phyloP scores from a whole-genome alignment of 176 grass and related monocot genomes.

The Carex parvula region DNA sequence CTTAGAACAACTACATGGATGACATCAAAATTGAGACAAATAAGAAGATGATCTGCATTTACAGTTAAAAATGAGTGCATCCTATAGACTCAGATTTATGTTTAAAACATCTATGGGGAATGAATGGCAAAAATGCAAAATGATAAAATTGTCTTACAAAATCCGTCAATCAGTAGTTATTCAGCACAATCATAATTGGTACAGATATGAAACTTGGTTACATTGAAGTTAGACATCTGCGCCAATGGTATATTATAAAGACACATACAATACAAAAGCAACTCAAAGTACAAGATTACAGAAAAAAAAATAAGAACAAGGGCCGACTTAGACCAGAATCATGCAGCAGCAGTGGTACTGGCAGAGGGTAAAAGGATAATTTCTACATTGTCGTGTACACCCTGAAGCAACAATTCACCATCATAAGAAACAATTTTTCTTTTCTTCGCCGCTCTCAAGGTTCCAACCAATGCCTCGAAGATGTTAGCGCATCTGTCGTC shows the following conservation, averaged over 20 bases:
- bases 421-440: slow-evolving; percentile 68
- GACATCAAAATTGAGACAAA: neutral
- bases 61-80: neutral
- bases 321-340: neutral
- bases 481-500: slow-evolving; percentile 91
- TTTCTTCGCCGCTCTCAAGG: slow-evolving; percentile 72
- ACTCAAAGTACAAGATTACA: neutral
- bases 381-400: slow-evolving; percentile 90
- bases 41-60: neutral
- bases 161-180: neutral
- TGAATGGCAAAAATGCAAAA: neutral
- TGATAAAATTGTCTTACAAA: neutral
- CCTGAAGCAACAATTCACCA: slow-evolving; percentile 85
- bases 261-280: neutral
- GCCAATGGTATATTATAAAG: too few species aligned
- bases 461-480: slow-evolving; percentile 89
- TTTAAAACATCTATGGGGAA: neutral
- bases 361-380: slow-evolving; percentile 59
- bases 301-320: neutral
- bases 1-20: neutral
- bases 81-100: neutral
- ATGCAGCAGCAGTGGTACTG: slow-evolving; percentile 15
- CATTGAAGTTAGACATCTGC: too few species aligned
- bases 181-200: neutral
- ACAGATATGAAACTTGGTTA: neutral